Evolutionary conservation across 352 stramenopile species (phyloP).

Genomic region (Phytopythium chamaehyphon): DNA sequence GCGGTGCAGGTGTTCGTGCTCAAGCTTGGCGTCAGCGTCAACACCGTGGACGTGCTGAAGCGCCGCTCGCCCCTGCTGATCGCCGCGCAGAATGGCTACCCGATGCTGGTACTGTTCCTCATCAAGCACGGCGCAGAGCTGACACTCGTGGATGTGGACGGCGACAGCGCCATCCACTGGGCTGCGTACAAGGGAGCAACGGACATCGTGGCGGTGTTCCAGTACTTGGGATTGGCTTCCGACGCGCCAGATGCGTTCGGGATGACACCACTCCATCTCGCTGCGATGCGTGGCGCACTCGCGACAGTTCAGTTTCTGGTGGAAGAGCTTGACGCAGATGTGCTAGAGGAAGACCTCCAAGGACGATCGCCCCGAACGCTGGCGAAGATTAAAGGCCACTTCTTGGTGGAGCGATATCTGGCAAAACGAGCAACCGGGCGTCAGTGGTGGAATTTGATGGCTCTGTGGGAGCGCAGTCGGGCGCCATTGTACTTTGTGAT

Average conservation of each 20-base stretch:
- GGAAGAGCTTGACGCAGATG: conserved; percentile 67
- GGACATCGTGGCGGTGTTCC: conserved; percentile 80
- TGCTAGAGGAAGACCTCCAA: conserved; percentile 44
- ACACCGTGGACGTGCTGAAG: conserved; percentile 70
- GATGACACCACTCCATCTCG: conserved; percentile 81
- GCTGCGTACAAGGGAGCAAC: conserved; percentile 82
- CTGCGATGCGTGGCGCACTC: conserved; percentile 69
- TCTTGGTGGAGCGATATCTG: conserved; percentile 53
- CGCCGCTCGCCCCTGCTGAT: conserved; percentile 70
- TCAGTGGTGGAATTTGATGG: conserved; percentile 61
- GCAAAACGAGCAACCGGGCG: conserved; percentile 17
- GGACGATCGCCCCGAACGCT: conserved; percentile 58
- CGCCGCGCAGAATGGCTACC: conserved; percentile 72
- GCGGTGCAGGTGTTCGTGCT: conserved; percentile 56
- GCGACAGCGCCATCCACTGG: conserved; percentile 83
- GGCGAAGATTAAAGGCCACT: conserved; percentile 51
- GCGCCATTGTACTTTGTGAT: conserved; percentile 70
- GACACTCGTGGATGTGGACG: conserved; percentile 53
- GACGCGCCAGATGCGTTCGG: conserved; percentile 66
- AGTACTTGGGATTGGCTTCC: conserved; percentile 68
- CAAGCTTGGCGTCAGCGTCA: conserved; percentile 61
- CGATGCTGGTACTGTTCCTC: conserved; percentile 71
- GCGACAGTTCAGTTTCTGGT: conserved; percentile 74
- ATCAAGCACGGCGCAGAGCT: conserved; percentile 71
- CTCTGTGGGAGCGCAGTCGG: conserved; percentile 44